Conservation (phyloP, 2,329 filamentous ascomycete species). For the Aspergillus ustus region DNA sequence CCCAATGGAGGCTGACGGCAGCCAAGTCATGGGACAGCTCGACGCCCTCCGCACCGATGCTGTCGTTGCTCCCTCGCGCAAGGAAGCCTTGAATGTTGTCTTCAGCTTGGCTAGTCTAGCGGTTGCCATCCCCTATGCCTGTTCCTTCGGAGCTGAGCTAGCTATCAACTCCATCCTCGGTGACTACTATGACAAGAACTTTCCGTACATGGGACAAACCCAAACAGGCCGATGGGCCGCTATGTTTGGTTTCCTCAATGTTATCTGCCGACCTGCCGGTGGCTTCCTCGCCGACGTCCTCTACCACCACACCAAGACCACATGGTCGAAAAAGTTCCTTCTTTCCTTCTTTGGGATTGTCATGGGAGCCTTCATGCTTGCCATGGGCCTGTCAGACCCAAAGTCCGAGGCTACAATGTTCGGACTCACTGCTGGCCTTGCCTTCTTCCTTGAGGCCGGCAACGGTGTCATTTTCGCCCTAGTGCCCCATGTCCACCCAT, state of each 20-base stretch:
- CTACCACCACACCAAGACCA: constrained; percentile 54
- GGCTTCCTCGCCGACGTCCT: constrained; percentile 60
- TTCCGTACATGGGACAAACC: constrained; percentile 59
- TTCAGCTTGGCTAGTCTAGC: constrained; percentile 64
- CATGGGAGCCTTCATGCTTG: constrained; percentile 63
- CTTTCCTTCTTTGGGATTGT: constrained; percentile 61
- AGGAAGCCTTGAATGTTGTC: constrained; percentile 64
- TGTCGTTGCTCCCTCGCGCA: constrained; percentile 63
- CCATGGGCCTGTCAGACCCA: constrained; percentile 68
- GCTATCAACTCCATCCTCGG: constrained; percentile 66
- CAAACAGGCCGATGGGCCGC: constrained; percentile 60
- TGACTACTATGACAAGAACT: constrained; percentile 62
- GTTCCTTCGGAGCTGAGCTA: constrained; percentile 64
- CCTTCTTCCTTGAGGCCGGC: constrained; percentile 80
- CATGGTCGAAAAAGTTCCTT: constrained; percentile 69
- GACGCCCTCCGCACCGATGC: constrained; percentile 62
- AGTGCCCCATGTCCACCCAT: constrained; percentile 83
- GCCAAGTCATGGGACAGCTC: constrained; percentile 53
- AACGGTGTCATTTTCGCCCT: constrained; percentile 88
- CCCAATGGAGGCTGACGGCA: constrained; percentile 37
- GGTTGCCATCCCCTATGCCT: constrained; percentile 61
- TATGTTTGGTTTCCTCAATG: constrained; percentile 59
- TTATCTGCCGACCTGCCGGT: constrained; percentile 53
- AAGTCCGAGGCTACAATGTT: constrained; percentile 69
- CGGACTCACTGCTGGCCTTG: constrained; percentile 75